Conservation (phyloP, 2,329 filamentous ascomycete species). For the Aspergillus tanneri region DNA sequence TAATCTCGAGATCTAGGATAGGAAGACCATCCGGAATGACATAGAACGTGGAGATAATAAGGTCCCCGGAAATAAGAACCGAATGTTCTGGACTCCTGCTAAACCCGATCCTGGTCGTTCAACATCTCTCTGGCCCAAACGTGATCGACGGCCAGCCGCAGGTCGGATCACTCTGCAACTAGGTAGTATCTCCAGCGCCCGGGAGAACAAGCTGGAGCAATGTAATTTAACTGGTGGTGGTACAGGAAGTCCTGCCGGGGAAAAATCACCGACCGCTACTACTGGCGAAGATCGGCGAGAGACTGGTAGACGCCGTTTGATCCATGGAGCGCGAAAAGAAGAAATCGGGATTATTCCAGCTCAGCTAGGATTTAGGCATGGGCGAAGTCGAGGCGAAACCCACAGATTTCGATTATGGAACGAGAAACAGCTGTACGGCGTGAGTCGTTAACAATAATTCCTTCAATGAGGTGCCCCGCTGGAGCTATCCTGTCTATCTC, state of each 20-base stretch:
- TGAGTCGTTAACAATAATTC: no score
- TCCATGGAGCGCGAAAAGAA: background rate
- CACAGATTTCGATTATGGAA: no score
- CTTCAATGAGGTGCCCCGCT: no score
- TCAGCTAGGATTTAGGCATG: background rate
- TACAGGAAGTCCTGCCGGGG: background rate
- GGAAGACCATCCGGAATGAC: background rate
- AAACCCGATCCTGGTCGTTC: constrained; percentile 5
- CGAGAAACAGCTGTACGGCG: no score
- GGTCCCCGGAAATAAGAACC: constrained; percentile 14
- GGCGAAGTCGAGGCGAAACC: no score
- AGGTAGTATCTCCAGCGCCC: background rate
- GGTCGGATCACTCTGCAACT: background rate
- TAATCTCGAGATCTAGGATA: background rate
- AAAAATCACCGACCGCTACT: background rate
- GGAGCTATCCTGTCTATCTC: no score
- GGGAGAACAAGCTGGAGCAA: background rate
- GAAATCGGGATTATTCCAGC: constrained; percentile 4
- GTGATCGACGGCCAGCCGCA: constrained; percentile 20
- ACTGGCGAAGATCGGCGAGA: background rate
- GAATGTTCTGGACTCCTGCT: constrained; percentile 20
- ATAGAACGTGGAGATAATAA: background rate
- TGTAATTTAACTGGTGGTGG: background rate
- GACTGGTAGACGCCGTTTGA: background rate
- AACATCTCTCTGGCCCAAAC: constrained; percentile 7